Percentiles rank a stretch among this genome's conserved stretches.
phyloP scores from a whole-genome alignment of 1,139 yeast genomes.

The Hemisphaericaspora subhashii region DNA sequence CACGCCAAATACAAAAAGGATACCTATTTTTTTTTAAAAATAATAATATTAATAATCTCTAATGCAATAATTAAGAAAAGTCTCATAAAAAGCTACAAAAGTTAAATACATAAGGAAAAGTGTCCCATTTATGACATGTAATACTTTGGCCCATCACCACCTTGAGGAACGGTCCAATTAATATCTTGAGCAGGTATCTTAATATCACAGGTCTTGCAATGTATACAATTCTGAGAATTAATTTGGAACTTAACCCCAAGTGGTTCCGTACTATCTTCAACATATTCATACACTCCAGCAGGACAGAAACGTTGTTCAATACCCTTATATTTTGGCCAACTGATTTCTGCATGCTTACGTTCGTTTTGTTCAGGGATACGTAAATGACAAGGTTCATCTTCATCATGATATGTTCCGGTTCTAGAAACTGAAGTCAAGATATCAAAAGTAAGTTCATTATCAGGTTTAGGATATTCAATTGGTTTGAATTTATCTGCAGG shows the following conservation, averaged over 20 bases:
- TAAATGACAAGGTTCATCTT: slow-evolving; percentile 88
- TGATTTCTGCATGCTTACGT: slow-evolving; percentile 60
- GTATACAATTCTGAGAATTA: slow-evolving; percentile 95
- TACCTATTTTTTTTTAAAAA: too few species aligned
- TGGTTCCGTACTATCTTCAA: slow-evolving; percentile 60
- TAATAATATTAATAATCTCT: too few species aligned
- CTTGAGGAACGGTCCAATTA: slow-evolving; percentile 94
- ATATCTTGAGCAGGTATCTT: slow-evolving; percentile 95
- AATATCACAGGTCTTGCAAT: slow-evolving; percentile 97
- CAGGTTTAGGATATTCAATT: slow-evolving; percentile 92
- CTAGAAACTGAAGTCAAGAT: slow-evolving; percentile 88
- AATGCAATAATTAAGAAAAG: too few species aligned
- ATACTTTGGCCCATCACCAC: slow-evolving; percentile 97
- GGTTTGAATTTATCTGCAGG: slow-evolving; percentile 65
- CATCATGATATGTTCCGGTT: slow-evolving; percentile 95
- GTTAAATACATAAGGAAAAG: background rate
- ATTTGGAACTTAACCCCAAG: slow-evolving; percentile 83
- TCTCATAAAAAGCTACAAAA: too few species aligned
- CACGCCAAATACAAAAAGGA: too few species aligned
- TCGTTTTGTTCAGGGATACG: slow-evolving; percentile 74
- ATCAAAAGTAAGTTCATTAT: slow-evolving; percentile 86
- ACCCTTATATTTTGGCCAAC: slow-evolving; percentile 80
- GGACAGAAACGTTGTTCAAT: slow-evolving; percentile 93
- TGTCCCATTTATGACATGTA: slow-evolving; percentile 57
- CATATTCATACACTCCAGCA: slow-evolving; percentile 95